Conservation (phyloP, 108 stramenopile species). For the Licmophora abbreviata region DNA sequence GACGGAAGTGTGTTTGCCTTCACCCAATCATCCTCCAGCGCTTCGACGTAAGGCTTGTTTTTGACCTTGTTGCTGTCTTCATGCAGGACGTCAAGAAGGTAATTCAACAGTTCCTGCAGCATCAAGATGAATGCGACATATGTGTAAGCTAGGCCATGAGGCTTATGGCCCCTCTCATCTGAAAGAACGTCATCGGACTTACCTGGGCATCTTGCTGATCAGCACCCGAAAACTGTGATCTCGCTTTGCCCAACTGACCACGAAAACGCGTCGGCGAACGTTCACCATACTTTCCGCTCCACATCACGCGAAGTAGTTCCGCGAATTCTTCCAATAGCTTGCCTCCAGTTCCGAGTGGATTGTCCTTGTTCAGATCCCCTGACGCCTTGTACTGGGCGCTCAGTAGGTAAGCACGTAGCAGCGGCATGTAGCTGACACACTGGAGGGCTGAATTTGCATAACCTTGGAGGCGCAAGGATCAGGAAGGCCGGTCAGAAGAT, state of each 20-base stretch:
- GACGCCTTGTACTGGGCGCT: constrained; percentile 62
- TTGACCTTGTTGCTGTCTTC: constrained; percentile 91
- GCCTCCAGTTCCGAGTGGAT: constrained; percentile 92
- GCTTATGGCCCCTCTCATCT: too few species aligned
- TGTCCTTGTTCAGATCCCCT: constrained; percentile 88
- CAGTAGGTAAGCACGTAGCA: constrained; percentile 82
- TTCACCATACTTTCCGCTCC: constrained; percentile 68
- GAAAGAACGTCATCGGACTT: too few species aligned
- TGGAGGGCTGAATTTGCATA: constrained; percentile 92
- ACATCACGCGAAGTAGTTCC: constrained; percentile 72
- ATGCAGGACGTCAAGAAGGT: constrained; percentile 88
- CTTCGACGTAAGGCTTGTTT: constrained; percentile 88
- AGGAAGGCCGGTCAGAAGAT: too few species aligned
- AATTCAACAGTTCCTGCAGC: constrained; percentile 90
- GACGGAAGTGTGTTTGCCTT: constrained; percentile 39
- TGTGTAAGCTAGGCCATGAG: neutral
- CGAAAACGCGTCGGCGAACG: constrained; percentile 76
- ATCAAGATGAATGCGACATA: too few species aligned
- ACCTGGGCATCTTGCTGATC: constrained; percentile 97
- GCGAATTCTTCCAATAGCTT: constrained; percentile 89
- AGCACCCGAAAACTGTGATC: constrained; percentile 83
- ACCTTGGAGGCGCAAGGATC: too few species aligned
- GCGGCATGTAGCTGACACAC: constrained; percentile 85
- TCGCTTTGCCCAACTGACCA: constrained; percentile 55
- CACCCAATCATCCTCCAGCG: constrained; percentile 81